Evolutionary conservation across 139 green algal species (phyloP), one percentile per base, ranked within the genome.

Genomic region (Raphidocelis subcapitata): DNA sequence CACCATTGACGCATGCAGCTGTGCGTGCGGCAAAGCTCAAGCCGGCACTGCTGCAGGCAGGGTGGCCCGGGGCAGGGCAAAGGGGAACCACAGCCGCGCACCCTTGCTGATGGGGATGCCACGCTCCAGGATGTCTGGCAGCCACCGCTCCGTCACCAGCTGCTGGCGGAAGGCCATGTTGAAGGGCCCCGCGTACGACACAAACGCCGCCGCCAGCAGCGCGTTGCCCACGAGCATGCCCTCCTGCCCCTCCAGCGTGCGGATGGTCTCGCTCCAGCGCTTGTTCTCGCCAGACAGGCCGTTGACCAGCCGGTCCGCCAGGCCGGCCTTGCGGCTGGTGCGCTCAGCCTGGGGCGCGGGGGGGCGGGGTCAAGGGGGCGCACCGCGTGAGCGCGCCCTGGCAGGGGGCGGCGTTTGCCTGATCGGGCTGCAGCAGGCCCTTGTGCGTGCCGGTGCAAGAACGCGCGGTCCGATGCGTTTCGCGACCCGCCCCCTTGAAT

Each of bases 241-340:
- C 76, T 89, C 82, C 29, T 81, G 52, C 1, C 46, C 46, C 16
- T 89, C 76, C 75, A 97, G 89, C 28, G 87, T 62, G 37, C 82
- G 70, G 44, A 98, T 94, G 73, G 89, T 87, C 28, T 88, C 81
- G 31, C 68, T 91, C 93, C 93, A 98, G 37, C 93, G 88, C 33
- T 92, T 81, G 62, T 90, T 95, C 85, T 98, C 93, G 37, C 91
- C 86, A 2, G 89, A 89, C 62, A 98, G 80, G 1, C 93, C 93
- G 62, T 90, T 94, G 74, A 97, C 94, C 2, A 98, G 85, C 44
- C 93, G 86, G 67, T 97, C 89, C 3, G 93, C 92, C 31, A 98
- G 80, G 72, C 83, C 74, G 1, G 89, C 93, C 82, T 97, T 97
- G 66, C 69, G 85, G 35, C 73, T 75, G 5, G 93, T 98, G 57